Evolutionary conservation across 2,329 filamentous ascomycete genomes (phyloP), one percentile per base, ranked within the genome.

Genomic region (Venturia oleaginea): DNA sequence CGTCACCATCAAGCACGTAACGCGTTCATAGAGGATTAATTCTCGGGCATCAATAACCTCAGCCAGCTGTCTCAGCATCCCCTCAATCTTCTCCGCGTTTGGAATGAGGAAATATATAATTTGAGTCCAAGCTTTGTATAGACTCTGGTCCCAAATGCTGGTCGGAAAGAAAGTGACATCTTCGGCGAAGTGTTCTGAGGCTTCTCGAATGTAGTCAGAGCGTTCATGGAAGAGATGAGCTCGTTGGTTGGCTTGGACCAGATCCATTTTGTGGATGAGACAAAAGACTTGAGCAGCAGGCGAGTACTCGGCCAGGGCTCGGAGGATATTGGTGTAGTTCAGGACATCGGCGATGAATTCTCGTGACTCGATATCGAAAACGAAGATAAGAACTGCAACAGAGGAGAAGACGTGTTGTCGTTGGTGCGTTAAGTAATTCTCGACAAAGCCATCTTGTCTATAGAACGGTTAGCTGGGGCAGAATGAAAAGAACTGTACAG

Each of bases 101-200:
- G 94, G 94, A n/a, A 97, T 94, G 57, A 99, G 83, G 73, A 93
- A 92, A 80, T 99, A 94, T 67, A 99, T 97, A 70, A 99, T 97
- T 73, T 90, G 91, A 0, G 94, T 94, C 94, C 94, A 99, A 1
- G 94, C 94, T 76, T 96, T 96, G 81, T 97, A 99, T 43, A 99
- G 81, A 64, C 90, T 95, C 79, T 99, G 94, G 73, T 99, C 94
- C 94, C 94, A 99, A 73, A 99, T 99, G 64, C 90, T 96, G 38
- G 93, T 97, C 11, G 92, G 90, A 74, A 96, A 97, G 66, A 92
- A 92, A 65, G 91, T 90, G 66, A 97, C 77, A 0, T 68, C 73
- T 59, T 80, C 75, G 59, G 87, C 84, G 73, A 96, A 86, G 22
- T 81, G 77, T 65, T 85, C 83, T 64, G 90, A 92, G 72, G 91